Evolutionary conservation across 805 yeast species (phyloP).

Genomic region (Myxozyma udenii): DNA sequence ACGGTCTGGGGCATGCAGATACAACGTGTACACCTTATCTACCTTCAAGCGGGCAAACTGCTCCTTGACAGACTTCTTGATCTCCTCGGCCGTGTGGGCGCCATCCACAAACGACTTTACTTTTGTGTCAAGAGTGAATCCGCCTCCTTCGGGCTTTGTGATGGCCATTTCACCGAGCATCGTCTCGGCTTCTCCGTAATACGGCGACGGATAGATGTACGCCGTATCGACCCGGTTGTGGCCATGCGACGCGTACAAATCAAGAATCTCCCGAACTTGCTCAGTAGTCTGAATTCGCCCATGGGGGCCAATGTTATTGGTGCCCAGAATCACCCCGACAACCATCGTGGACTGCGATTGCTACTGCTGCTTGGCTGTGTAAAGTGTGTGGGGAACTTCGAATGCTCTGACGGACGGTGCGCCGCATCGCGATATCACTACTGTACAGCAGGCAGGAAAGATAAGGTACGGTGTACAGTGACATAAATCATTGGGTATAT

Average conservation of each 20-base stretch:
- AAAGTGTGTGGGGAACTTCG: too few relatives aligned
- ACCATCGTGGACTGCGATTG: conserved; percentile 10
- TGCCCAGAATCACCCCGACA: conserved; percentile 17
- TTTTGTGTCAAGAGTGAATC: conserved; percentile 13
- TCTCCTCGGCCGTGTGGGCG: conserved; percentile 10
- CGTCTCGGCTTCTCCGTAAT: conserved; percentile 18
- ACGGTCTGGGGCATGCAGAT: conserved; percentile 32
- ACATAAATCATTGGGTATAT: too few relatives aligned
- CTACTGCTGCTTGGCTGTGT: neutral
- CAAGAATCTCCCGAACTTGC: conserved; percentile 9
- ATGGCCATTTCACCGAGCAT: conserved; percentile 13
- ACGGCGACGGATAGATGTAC: conserved; percentile 18
- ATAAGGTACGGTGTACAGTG: too few relatives aligned
- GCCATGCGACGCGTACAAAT: conserved; percentile 5
- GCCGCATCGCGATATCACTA: too few relatives aligned
- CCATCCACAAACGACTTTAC: conserved; percentile 6
- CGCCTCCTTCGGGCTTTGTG: conserved; percentile 4
- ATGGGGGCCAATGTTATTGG: conserved; percentile 21
- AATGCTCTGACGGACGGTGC: too few relatives aligned
- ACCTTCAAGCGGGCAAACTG: conserved; percentile 13
- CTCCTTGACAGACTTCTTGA: conserved; percentile 5
- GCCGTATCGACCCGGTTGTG: conserved; percentile 15
- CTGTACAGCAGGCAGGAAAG: too few relatives aligned
- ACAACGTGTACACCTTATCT: conserved; percentile 18
- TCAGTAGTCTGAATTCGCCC: conserved; percentile 8